Evolutionary conservation across 2,329 filamentous ascomycete genomes (phyloP).

Genomic region (Trichoderma pleuroti): DNA sequence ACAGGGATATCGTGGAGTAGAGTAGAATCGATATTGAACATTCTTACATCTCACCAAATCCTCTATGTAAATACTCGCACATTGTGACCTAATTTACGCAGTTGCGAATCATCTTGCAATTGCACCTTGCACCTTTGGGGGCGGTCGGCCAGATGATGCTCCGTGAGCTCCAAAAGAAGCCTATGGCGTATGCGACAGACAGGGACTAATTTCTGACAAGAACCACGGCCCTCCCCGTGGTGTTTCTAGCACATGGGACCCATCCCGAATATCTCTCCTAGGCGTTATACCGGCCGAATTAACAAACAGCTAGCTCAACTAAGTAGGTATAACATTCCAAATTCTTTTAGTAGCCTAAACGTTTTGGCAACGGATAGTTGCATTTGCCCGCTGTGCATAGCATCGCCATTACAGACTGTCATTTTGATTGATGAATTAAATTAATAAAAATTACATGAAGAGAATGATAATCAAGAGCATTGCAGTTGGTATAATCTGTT

Average conservation of each 20-base stretch:
- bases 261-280: not conserved
- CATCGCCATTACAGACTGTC: not conserved
- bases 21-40: not conserved
- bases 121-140: not conserved
- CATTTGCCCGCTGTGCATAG: not conserved
- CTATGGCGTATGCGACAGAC: not conserved
- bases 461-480: not conserved
- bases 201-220: slow-evolving; percentile 7
- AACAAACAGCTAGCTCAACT: not conserved
- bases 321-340: not conserved
- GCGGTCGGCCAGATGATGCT: slow-evolving; percentile 7
- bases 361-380: not conserved
- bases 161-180: not conserved
- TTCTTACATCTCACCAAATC: not conserved
- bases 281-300: not conserved
- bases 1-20: not conserved
- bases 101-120: not conserved
- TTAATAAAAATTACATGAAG: not conserved
- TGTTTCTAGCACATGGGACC: not conserved
- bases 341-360: not conserved
- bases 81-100: not conserved
- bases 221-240: not conserved
- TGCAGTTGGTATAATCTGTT: not conserved
- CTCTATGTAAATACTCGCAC: not conserved
- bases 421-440: not conserved